Conservation (phyloP, 148 eudicot genomes). For the Drosera capensis region DNA sequence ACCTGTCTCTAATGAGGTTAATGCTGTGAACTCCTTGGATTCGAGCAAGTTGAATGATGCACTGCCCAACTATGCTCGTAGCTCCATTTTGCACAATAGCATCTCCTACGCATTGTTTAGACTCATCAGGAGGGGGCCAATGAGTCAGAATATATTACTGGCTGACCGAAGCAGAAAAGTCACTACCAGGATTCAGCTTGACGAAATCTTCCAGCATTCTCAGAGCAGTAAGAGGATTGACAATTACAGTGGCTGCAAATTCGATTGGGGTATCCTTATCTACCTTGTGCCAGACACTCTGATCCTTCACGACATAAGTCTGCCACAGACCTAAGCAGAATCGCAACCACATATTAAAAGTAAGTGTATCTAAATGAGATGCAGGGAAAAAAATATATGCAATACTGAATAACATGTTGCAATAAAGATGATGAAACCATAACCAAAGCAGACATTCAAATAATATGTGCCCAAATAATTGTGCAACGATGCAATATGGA, state of each 20-base stretch:
- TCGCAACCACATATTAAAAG: not conserved
- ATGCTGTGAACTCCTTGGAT: slow-evolving; percentile 55
- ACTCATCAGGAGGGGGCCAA: not conserved
- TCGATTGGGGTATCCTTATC: slow-evolving; percentile 50
- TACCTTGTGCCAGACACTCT: slow-evolving; percentile 74
- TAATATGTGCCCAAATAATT: no score
- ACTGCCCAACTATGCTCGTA: slow-evolving; percentile 94
- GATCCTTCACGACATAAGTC: slow-evolving; percentile 65
- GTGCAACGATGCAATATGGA: no score
- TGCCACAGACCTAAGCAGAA: slow-evolving; percentile 68
- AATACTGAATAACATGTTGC: no score
- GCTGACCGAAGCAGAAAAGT: not conserved
- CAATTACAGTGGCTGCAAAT: slow-evolving; percentile 81
- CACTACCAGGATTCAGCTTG: slow-evolving; percentile 49
- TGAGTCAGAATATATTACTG: not conserved
- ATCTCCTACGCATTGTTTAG: slow-evolving; percentile 40
- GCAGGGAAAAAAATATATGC: no score
- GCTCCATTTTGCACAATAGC: slow-evolving; percentile 93
- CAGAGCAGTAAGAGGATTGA: slow-evolving; percentile 81
- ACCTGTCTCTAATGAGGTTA: slow-evolving; percentile 88
- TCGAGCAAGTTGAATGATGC: slow-evolving; percentile 81
- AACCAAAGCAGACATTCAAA: no score
- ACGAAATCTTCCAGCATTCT: slow-evolving; percentile 74
- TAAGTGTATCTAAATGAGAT: not conserved
- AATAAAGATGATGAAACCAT: no score